Conservation (phyloP, 2,329 filamentous ascomycete genomes). For the Ophiocordyceps camponoti-floridani region DNA sequence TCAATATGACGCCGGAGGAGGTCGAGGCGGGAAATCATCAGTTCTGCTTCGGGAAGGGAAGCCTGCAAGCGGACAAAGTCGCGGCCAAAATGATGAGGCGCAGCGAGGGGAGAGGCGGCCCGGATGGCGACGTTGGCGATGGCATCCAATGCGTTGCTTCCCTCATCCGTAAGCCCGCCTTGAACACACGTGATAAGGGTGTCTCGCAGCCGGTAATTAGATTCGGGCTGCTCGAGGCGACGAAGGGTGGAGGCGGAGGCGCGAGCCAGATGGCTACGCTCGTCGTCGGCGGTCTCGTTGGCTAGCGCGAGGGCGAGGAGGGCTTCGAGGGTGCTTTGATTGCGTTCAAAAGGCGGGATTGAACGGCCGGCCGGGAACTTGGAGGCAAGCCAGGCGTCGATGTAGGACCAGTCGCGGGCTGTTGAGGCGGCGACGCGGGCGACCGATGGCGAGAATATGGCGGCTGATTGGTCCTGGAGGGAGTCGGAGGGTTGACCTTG, state of each 20-base stretch:
- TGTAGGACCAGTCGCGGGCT: slow-evolving; percentile 79
- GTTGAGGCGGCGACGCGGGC: slow-evolving; percentile 62
- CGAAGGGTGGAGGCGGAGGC: slow-evolving; percentile 42
- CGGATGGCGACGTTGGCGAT: slow-evolving; percentile 33
- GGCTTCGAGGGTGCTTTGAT: slow-evolving; percentile 61
- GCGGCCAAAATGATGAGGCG: slow-evolving; percentile 28
- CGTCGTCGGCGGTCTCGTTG: slow-evolving; percentile 66
- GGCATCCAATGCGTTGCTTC: slow-evolving; percentile 34
- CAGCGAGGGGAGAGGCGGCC: slow-evolving; percentile 29
- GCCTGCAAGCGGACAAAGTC: slow-evolving; percentile 38
- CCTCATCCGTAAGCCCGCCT: slow-evolving; percentile 34
- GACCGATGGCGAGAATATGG: slow-evolving; percentile 50
- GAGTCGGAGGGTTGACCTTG: background rate
- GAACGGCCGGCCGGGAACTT: slow-evolving; percentile 46
- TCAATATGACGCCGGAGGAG: slow-evolving; percentile 38
- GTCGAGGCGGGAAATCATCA: slow-evolving; percentile 34
- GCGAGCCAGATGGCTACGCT: slow-evolving; percentile 35
- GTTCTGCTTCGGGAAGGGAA: slow-evolving; percentile 33
- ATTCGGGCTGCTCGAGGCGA: slow-evolving; percentile 21
- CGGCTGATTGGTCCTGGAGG: slow-evolving; percentile 13
- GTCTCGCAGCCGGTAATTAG: slow-evolving; percentile 7
- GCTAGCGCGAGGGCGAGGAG: slow-evolving; percentile 55
- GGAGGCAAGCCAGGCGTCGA: slow-evolving; percentile 65
- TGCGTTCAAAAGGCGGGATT: slow-evolving; percentile 67
- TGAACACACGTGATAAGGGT: slow-evolving; percentile 35